Conservation (phyloP, 768 basidiomycete species). For the Piloderma croceum region DNA sequence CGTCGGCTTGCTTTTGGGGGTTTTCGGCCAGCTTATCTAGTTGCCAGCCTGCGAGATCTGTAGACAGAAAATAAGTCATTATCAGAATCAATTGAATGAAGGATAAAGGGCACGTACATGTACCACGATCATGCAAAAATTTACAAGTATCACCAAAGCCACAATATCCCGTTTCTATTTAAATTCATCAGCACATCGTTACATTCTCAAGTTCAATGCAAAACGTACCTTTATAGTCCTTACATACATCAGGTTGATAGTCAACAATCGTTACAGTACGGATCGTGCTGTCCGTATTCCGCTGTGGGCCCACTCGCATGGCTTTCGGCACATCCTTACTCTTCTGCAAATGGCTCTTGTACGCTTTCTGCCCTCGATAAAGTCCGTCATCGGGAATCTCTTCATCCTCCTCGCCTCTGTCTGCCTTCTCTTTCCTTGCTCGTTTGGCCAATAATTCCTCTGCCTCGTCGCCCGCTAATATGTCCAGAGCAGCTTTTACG, state of each 20-base stretch:
- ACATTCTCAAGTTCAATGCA: conserved; percentile 1
- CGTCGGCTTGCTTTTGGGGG: conserved; percentile 40
- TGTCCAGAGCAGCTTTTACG: conserved; percentile 63
- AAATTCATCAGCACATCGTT: conserved; percentile 9
- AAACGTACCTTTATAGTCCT: conserved; percentile 93
- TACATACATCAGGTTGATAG: conserved; percentile 99
- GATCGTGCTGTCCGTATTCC: conserved; percentile 69
- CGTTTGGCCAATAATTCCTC: conserved; percentile 73
- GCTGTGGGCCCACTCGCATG: conserved; percentile 80
- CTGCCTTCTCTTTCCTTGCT: conserved; percentile 48
- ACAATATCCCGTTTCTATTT: conserved; percentile 92
- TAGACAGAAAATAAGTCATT: conserved; percentile 10
- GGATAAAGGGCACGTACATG: conserved; percentile 58
- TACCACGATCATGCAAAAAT: conserved; percentile 96
- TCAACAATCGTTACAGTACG: conserved; percentile 92
- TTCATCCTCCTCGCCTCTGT: conserved; percentile 49
- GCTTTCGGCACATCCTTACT: conserved; percentile 80
- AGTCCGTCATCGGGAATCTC: conserved; percentile 73
- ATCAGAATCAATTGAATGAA: conserved; percentile 6
- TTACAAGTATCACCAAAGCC: conserved; percentile 99
- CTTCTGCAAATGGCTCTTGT: conserved; percentile 76
- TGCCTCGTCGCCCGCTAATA: conserved; percentile 77
- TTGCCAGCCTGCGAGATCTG: conserved; percentile 98
- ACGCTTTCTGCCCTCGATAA: conserved; percentile 81
- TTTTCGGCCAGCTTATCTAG: conserved; percentile 87